These are phyloP conservation scores for Solanum piurae DNA, from an alignment of 257 asterid genomes.

Conservation along the genomic window DNA sequence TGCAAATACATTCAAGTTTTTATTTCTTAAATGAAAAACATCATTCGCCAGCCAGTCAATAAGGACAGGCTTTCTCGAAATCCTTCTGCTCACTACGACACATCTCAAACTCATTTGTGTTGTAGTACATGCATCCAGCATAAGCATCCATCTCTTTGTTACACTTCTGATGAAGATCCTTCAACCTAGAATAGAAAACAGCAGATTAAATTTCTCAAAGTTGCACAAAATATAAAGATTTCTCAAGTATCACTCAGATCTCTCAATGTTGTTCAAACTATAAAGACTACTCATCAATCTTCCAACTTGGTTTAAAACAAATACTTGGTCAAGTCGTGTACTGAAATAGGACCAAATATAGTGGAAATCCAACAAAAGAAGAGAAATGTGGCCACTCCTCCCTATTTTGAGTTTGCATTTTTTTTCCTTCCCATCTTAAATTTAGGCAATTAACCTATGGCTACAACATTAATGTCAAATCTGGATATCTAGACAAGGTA, in stretches of 20 bases:
- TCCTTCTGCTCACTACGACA: conserved; percentile 89
- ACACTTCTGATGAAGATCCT: conserved; percentile 70
- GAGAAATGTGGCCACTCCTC: background rate
- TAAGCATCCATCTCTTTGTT: conserved; percentile 70
- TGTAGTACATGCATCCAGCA: conserved; percentile 80
- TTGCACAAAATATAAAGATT: background rate
- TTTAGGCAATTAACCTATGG: too few species aligned
- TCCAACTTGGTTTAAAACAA: background rate
- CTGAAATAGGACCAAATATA: background rate
- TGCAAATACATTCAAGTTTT: background rate
- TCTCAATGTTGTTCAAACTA: background rate
- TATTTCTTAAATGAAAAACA: background rate
- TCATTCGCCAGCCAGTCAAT: background rate
- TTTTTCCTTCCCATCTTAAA: background rate
- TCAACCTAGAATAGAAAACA: conserved; percentile 38
- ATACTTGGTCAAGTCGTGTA: background rate
- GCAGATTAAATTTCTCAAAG: background rate
- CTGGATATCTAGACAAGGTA: background rate
- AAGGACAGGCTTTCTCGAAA: conserved; percentile 81
- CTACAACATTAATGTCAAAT: background rate
- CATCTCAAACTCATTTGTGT: conserved; percentile 76
- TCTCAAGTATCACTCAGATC: background rate
- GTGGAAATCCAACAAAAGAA: background rate
- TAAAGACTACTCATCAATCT: background rate
- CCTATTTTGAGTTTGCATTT: background rate